Base-by-base conservation (phyloP, 148 eudicot genomes). In the Rhododendron williamsianum region DNA sequence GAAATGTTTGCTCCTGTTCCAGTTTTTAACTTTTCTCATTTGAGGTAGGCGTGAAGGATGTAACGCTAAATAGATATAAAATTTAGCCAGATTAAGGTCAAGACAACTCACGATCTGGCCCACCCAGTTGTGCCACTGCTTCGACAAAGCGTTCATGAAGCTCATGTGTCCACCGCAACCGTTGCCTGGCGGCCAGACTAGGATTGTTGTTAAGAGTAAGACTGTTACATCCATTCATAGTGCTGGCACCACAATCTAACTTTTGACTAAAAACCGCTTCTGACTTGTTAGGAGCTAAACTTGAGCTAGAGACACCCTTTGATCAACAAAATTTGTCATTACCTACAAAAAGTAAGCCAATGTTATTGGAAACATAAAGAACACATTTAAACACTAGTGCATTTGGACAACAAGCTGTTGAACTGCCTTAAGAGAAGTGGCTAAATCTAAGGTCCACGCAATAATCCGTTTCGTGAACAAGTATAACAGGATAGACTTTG, bases 91-190 rank as follows among this genome's bases (percentile, higher is more conserved):
- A 77, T 18, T 45, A 81, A 85, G 81, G 33, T 80, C 67, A 83
- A 54, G 69, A 81, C 65, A 84, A 89, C 92, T 87, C 82, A 93
- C 95, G 87, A 85, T 93, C 95, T 43, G 94, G 94, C 16, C 95
- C 93, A 87, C 95, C 95, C 76, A 93, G 93, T 69, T 93, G 95
- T 35, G 93, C 92, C 1, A 93, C 95, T 13, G 93, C 93, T 86
- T 93, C 94, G 80, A 93, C 92, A 86, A 93, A 93, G 48, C 92
- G 90, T 58, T 93, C 94, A 79, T 93, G 95, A 85, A 93, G 95
- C 73, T 93, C 94, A 81, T 89, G 86, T 76, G 94, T 93, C 95
- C 95, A 93, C 71, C 93, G 93, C 74, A 93, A 89, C 52, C 93
- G 90, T 78, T 87, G 93, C 92, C 91, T 93, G 6, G 93, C 88